Conservation (phyloP, 768 basidiomycete genomes). For the Mycena polygramma region DNA sequence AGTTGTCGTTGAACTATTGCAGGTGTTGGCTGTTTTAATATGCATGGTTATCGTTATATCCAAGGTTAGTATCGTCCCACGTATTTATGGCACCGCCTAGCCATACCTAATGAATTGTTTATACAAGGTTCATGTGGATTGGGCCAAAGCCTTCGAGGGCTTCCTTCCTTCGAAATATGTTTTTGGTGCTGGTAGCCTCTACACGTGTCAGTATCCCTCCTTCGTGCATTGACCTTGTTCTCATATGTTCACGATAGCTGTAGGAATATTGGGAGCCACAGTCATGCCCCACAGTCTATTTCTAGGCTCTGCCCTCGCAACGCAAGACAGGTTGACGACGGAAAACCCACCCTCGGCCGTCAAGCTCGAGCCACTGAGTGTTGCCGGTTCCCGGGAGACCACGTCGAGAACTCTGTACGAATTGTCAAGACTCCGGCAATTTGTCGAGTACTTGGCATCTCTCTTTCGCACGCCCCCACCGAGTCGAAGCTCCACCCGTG, state of each 20-base stretch:
- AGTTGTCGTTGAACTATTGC: conserved; percentile 18
- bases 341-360: conserved; percentile 40
- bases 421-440: conserved; percentile 18
- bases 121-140: conserved; percentile 75
- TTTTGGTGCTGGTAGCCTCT: conserved; percentile 68
- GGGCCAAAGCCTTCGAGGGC: conserved; percentile 81
- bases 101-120: conserved; percentile 61
- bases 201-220: conserved; percentile 64
- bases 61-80: conserved; percentile 41
- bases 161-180: conserved; percentile 80
- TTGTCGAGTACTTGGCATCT: conserved; percentile 45
- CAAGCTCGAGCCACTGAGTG: conserved; percentile 35
- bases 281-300: conserved; percentile 96
- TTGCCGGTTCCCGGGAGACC: conserved; percentile 39
- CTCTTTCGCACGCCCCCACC: conserved; percentile 55
- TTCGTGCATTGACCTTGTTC: conserved; percentile 1
- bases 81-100: too few relatives aligned
- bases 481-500: conserved; percentile 49
- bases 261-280: conserved; percentile 85
- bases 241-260: conserved; percentile 38
- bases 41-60: conserved; percentile 86
- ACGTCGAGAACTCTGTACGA: conserved; percentile 21
- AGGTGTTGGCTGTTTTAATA: conserved; percentile 80
- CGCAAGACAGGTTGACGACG: conserved; percentile 76
- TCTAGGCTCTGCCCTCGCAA: conserved; percentile 88